Base-by-base conservation (phyloP, 257 asterid genomes). In the Paraleonurus japonicus region DNA sequence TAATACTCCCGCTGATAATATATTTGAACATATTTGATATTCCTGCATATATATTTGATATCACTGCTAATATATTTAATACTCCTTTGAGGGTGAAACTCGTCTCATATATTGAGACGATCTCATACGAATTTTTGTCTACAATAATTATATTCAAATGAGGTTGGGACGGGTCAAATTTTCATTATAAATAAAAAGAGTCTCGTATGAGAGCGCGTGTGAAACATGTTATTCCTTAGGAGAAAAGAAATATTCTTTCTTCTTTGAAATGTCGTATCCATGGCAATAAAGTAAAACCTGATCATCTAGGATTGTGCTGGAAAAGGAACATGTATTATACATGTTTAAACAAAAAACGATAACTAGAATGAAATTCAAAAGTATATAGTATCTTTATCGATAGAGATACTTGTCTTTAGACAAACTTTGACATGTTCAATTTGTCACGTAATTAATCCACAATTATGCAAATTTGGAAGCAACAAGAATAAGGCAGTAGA, bases 361-460 rank as follows among this genome's bases (percentile, higher is more conserved):
- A 32, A 61, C 45, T 61, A 61, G 45, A 61, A 37, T 27, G 45
- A 37, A 30, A n/a, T 15, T 28, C 66, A 28, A 41, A 12, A 19
- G 61, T 63, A 63, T 37, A 19, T 53, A 22, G 23, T 59, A 67
- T 71, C 70, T 57, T 54, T 65, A 15, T 7, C 16, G 23, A 32
- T 22, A 27, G 54, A 39, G 47, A 63, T 30, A 27, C 47, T 60
- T 71, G 69, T 69, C 65, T 61, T 37, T 63, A 17, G 20, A 41
- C 57, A 68, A 77, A 9, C 15, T 48, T 50, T 41, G 33, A 35
- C 30, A 23, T 26, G 45, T 51, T 24, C 39, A 62, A 43, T 22
- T 35, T 12, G 8, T 22, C 23, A 72, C 68, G 73, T 47, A 61
- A 70, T 55, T 47, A 61, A 70, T 55, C 64, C 30, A 75, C 59